phyloP scores from a whole-genome alignment of 2,329 filamentous ascomycete species.

The Camptophora hylomeconis region DNA sequence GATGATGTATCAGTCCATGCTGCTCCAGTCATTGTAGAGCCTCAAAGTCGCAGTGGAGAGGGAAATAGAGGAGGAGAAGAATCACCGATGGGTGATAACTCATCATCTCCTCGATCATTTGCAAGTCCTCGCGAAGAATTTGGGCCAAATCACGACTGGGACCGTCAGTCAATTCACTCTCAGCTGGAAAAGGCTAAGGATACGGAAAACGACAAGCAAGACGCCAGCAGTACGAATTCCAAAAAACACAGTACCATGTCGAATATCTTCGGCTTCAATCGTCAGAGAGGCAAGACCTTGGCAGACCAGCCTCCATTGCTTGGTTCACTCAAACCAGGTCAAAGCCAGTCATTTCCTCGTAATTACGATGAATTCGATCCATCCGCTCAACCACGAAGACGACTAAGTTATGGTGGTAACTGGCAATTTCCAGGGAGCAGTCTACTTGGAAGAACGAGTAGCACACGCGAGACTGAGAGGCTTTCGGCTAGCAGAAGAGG shows the following conservation, averaged over 20 bases:
- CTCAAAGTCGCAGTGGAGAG: no score
- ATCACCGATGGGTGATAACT: slow-evolving; percentile 32
- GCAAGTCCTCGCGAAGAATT: slow-evolving; percentile 33
- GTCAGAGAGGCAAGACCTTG: slow-evolving; percentile 48
- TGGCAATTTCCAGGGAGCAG: slow-evolving; percentile 38
- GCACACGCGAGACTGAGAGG: slow-evolving; percentile 24
- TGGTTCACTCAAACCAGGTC: slow-evolving; percentile 44
- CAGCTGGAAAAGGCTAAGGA: slow-evolving; percentile 24
- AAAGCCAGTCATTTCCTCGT: slow-evolving; percentile 52
- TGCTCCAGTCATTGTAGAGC: slow-evolving; percentile 19
- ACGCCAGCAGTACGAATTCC: slow-evolving; percentile 33
- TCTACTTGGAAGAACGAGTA: slow-evolving; percentile 27
- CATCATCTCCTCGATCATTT: slow-evolving; percentile 31
- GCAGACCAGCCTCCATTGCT: slow-evolving; percentile 44
- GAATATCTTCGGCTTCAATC: slow-evolving; percentile 43
- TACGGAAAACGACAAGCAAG: no score
- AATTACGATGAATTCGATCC: slow-evolving; percentile 39
- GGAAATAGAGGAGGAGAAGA: no score
- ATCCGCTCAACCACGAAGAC: slow-evolving; percentile 34
- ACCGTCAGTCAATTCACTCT: slow-evolving; percentile 23
- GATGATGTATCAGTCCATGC: no score
- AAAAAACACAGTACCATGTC: slow-evolving; percentile 19
- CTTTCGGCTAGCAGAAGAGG: slow-evolving; percentile 31
- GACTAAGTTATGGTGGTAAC: slow-evolving; percentile 44
- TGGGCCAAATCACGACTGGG: slow-evolving; percentile 24